Evolutionary conservation across 345 rosid species (phyloP).

Genomic region (Erucastrum elatum): DNA sequence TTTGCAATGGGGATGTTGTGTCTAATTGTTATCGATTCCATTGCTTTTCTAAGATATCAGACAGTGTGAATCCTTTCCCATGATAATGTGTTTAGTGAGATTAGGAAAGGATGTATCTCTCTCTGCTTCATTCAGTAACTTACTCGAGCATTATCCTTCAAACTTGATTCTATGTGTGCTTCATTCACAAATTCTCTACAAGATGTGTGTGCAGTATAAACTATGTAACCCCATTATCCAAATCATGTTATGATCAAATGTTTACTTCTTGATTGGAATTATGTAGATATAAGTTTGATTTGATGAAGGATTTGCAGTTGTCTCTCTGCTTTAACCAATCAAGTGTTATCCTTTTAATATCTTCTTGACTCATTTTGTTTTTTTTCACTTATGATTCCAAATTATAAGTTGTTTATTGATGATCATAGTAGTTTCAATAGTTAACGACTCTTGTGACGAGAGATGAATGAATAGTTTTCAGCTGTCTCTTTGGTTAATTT

Average conservation of each 20-base stretch:
- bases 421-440: constrained; percentile 45
- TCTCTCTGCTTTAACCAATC: background rate
- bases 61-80: too few species aligned
- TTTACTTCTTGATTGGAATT: background rate
- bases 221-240: background rate
- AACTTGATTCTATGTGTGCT: background rate
- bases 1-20: background rate
- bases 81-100: constrained; percentile 8
- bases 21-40: too few species aligned
- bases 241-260: background rate
- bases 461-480: constrained; percentile 1
- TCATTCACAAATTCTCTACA: background rate
- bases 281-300: background rate
- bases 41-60: background rate
- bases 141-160: background rate
- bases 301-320: background rate
- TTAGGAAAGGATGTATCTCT: background rate
- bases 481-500: background rate
- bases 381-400: background rate
- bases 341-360: too few species aligned
- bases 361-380: too few species aligned
- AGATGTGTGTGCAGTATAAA: background rate
- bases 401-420: background rate
- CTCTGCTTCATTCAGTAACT: background rate
- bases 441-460: constrained; percentile 36